Percentiles rank a stretch among this genome's conserved stretches.
Evolutionary conservation across 108 stramenopile genomes (phyloP).

Genomic region (Nitzschia putrida): DNA sequence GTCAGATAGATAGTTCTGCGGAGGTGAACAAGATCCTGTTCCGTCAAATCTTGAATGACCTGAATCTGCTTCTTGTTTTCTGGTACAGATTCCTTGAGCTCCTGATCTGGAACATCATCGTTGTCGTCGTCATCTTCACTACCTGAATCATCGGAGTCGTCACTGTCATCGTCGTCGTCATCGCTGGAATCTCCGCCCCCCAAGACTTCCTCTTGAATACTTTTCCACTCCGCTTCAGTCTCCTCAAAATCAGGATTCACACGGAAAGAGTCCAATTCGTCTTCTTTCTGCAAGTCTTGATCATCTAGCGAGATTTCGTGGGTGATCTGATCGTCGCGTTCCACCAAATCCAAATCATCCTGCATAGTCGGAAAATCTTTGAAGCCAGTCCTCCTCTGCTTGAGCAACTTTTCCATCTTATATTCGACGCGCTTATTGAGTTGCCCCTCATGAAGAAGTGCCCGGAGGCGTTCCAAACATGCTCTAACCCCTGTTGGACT

Average conservation of each 20-base stretch:
- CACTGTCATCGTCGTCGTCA: slow-evolving; percentile 22
- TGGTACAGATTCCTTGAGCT: slow-evolving; percentile 5
- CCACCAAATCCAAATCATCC: slow-evolving; percentile 95
- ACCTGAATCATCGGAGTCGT: slow-evolving; percentile 38
- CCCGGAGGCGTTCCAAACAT: slow-evolving; percentile 92
- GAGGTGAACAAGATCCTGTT: slow-evolving; percentile 94
- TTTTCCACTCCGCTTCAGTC: slow-evolving; percentile 86
- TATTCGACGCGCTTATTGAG: slow-evolving; percentile 90
- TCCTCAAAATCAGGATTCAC: slow-evolving; percentile 75
- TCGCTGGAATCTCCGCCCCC: slow-evolving; percentile 41
- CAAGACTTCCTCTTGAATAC: slow-evolving; percentile 90
- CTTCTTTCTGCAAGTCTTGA: slow-evolving; percentile 53
- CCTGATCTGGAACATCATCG: slow-evolving; percentile 16
- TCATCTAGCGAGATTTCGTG: slow-evolving; percentile 95
- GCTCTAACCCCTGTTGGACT: slow-evolving; percentile 94
- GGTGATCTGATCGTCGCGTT: slow-evolving; percentile 97
- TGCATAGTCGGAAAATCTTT: slow-evolving; percentile 74
- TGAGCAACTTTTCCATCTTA: slow-evolving; percentile 90
- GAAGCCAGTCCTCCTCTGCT: slow-evolving; percentile 84
- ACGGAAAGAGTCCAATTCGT: neutral
- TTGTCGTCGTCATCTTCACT: slow-evolving; percentile 44
- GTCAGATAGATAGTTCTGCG: slow-evolving; percentile 97
- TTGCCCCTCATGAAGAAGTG: slow-evolving; percentile 90
- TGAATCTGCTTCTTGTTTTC: slow-evolving; percentile 37
- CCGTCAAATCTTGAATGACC: slow-evolving; percentile 79